These are phyloP conservation scores for Candida patagonica DNA, from an alignment of 805 yeast genomes.

Conservation along the genomic window DNA sequence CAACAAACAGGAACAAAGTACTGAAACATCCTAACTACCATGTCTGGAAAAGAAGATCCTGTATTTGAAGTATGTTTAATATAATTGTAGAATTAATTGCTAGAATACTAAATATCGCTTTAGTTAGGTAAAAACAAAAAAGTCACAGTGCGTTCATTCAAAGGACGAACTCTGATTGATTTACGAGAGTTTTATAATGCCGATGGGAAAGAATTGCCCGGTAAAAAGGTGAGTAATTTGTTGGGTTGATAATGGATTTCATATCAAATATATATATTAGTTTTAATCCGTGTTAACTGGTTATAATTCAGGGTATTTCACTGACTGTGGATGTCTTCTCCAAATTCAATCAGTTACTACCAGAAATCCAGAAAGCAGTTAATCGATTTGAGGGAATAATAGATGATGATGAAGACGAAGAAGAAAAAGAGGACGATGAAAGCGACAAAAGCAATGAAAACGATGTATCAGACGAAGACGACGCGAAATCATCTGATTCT, in stretches of 20 bases:
- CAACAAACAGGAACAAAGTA: too few relatives aligned
- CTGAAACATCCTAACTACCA: neutral
- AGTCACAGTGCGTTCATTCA: constrained; percentile 65
- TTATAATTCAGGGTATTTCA: constrained; percentile 25
- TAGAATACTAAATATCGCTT: neutral
- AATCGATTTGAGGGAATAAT: constrained; percentile 8
- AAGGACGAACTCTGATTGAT: constrained; percentile 60
- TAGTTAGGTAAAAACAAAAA: constrained; percentile 54
- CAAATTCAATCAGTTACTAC: constrained; percentile 13
- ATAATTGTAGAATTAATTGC: neutral
- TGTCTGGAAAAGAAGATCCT: neutral
- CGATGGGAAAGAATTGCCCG: constrained; percentile 64
- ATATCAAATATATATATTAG: too few relatives aligned
- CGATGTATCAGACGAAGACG: too few relatives aligned
- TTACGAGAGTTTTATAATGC: constrained; percentile 66
- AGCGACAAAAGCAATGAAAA: neutral
- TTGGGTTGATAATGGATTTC: constrained; percentile 17
- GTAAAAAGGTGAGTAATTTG: constrained; percentile 47
- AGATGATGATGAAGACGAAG: constrained; percentile 2
- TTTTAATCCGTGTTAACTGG: too few relatives aligned
- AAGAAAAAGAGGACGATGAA: neutral
- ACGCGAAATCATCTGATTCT: too few relatives aligned
- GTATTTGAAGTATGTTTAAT: neutral
- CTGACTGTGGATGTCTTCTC: constrained; percentile 21
- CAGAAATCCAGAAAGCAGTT: constrained; percentile 20